Base-by-base conservation (phyloP, 768 basidiomycete genomes). In the Cystofilobasidium macerans region DNA sequence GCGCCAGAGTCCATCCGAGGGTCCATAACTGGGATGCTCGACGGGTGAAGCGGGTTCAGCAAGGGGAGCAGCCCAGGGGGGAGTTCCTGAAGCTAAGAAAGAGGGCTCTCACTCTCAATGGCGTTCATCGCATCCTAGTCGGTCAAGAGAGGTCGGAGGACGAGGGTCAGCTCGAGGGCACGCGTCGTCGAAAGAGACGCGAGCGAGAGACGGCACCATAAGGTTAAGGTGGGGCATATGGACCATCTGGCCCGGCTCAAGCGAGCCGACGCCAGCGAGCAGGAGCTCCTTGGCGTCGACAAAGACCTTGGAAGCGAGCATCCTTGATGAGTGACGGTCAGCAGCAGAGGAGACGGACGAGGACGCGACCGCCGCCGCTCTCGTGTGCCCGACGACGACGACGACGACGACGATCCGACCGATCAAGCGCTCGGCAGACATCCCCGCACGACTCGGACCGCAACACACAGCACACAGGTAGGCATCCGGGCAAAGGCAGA, bases 1-100 rank as follows among this genome's bases (percentile, higher is more conserved):
- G 88, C 78, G 13, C 92, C 91, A 62, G 84, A 90, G 75, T 95
- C 92, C 75, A 93, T 83, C 14, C 88, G 84, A 28, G 89, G 86
- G 75, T 94, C 89, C 26, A 90, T 87, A 59, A 93, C 91, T 93
- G 75, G 48, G n/a, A n/a, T n/a, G n/a, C n/a, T n/a, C n/a, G n/a
- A n/a, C 16, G 42, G 54, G 67, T 53, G 61, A 38, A 61, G n/a
- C 43, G 63, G 42, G 42, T 42, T 53, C 67, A 69, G 69, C 69
- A 43, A 62, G 57, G 48, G 64, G 65, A 40, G 58, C 38, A 36
- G 24, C 35, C 60, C 26, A 61, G 51, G 36, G 16, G 57, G 26
- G 38, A 61, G 58, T 36, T 35, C 9, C 7, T 33, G 45, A 22
- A 38, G 40, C 14, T n/a, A 28, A 9, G 26, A 28, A 61, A 71